phyloP scores from a whole-genome alignment of 768 basidiomycete genomes.

The Tephrocybe sp. region DNA sequence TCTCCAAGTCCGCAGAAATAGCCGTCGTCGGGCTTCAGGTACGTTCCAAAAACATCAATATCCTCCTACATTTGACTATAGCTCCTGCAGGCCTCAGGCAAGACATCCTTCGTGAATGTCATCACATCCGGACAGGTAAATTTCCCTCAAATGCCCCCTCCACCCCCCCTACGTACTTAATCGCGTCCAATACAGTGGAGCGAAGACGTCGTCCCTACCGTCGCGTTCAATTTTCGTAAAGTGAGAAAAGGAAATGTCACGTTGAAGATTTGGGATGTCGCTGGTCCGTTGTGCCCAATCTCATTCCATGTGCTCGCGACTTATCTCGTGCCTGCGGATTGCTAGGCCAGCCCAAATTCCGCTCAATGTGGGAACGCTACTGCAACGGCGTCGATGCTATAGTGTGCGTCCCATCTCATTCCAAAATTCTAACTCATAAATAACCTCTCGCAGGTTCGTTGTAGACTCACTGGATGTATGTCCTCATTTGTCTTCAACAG shows the following conservation, averaged over 20 bases:
- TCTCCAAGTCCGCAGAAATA: slow-evolving; percentile 84
- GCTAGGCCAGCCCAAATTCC: slow-evolving; percentile 89
- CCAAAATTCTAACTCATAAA: not conserved
- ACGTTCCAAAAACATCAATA: slow-evolving; percentile 1
- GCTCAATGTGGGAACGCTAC: slow-evolving; percentile 95
- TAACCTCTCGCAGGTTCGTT: slow-evolving; percentile 63
- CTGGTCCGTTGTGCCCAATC: slow-evolving; percentile 73
- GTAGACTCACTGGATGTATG: slow-evolving; percentile 88
- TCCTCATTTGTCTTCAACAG: slow-evolving; percentile 10
- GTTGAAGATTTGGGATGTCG: slow-evolving; percentile 95
- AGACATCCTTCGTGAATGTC: slow-evolving; percentile 93
- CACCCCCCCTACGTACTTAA: slow-evolving; percentile 1
- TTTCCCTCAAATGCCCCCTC: slow-evolving; percentile 4
- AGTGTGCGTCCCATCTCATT: slow-evolving; percentile 52
- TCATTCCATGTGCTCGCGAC: too few species aligned
- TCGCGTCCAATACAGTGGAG: slow-evolving; percentile 63
- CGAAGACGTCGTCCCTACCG: slow-evolving; percentile 95
- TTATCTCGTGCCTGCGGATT: too few species aligned
- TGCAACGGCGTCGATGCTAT: slow-evolving; percentile 92
- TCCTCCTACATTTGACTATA: slow-evolving; percentile 1
- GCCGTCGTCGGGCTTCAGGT: slow-evolving; percentile 92
- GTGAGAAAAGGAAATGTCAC: slow-evolving; percentile 89
- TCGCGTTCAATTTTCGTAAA: slow-evolving; percentile 90
- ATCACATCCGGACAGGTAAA: slow-evolving; percentile 81
- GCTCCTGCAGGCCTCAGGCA: slow-evolving; percentile 76